These are phyloP conservation scores for Xylaria sp. DNA, from an alignment of 2,329 filamentous ascomycete genomes.

Conservation along the genomic window DNA sequence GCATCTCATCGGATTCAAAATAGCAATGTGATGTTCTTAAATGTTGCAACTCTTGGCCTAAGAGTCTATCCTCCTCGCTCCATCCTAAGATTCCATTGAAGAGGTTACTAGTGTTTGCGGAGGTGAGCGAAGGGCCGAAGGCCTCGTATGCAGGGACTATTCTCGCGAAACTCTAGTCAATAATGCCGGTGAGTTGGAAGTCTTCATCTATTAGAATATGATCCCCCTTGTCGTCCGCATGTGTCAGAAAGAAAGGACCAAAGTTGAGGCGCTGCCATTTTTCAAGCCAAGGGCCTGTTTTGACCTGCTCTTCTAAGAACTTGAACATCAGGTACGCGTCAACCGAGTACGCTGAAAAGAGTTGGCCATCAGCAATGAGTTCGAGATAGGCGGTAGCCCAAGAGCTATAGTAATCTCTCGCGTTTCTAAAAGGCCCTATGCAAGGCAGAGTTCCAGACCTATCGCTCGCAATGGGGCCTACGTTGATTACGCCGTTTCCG, in stretches of 20 bases:
- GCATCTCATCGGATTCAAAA: conserved; percentile 36
- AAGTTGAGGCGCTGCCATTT: conserved; percentile 21
- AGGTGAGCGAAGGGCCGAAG: conserved; percentile 27
- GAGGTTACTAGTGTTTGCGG: conserved; percentile 15
- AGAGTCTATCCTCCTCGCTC: conserved; percentile 15
- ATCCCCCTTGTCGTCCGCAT: conserved; percentile 28
- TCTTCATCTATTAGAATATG: conserved; percentile 27
- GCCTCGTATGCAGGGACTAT: conserved; percentile 28
- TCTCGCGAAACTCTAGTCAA: conserved; percentile 29
- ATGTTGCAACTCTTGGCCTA: conserved; percentile 21
- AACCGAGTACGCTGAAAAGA: conserved; percentile 14
- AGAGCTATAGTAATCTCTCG: conserved; percentile 20
- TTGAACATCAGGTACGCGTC: conserved; percentile 32
- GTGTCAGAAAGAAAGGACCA: conserved; percentile 22
- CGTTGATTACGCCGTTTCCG: conserved; percentile 16
- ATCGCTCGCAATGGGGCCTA: conserved; percentile 30
- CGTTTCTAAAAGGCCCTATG: conserved; percentile 22
- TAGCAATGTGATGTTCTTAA: conserved; percentile 24
- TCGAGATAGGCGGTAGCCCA: conserved; percentile 19
- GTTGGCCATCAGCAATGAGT: conserved; percentile 23
- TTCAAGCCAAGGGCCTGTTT: conserved; percentile 13
- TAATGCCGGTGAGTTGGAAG: conserved; percentile 27
- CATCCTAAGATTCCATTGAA: conserved; percentile 15
- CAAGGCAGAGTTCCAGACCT: conserved; percentile 29
- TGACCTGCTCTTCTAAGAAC: conserved; percentile 9